phyloP scores from a whole-genome alignment of 495 filamentous ascomycete species.

The Xylaria venustula region DNA sequence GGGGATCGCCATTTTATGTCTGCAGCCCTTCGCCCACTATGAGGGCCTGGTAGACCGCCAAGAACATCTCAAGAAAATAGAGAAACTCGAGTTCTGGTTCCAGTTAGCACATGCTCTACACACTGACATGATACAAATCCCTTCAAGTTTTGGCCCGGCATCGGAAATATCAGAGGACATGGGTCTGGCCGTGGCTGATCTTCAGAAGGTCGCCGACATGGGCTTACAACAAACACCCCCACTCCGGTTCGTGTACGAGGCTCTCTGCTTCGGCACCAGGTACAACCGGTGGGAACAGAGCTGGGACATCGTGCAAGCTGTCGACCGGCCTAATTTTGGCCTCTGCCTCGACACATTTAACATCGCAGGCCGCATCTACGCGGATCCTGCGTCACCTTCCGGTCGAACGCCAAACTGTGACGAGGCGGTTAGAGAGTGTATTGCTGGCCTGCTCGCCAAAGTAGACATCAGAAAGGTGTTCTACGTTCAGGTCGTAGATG shows the following conservation, averaged over 20 bases:
- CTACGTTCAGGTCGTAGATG: conserved; percentile 79
- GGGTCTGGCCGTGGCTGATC: conserved; percentile 60
- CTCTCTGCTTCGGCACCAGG: conserved; percentile 71
- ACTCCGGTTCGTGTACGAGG: conserved; percentile 75
- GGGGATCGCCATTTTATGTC: conserved; percentile 61
- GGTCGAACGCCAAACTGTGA: conserved; percentile 61
- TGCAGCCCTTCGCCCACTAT: conserved; percentile 80
- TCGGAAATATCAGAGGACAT: conserved; percentile 57
- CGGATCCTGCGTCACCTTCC: conserved; percentile 57
- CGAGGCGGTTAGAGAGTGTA: conserved; percentile 52
- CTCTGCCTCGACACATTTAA: conserved; percentile 82
- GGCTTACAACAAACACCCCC: conserved; percentile 51
- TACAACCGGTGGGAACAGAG: conserved; percentile 69
- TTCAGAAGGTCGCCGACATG: conserved; percentile 64
- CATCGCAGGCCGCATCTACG: conserved; percentile 72
- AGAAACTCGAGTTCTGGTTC: conserved; percentile 70
- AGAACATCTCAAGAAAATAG: conserved; percentile 56
- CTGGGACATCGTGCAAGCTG: conserved; percentile 65
- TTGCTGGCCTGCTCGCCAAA: conserved; percentile 53
- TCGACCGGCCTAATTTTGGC: conserved; percentile 72
- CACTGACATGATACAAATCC: conserved; percentile 73
- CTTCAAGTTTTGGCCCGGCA: conserved; percentile 65
- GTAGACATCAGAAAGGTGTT: conserved; percentile 71
- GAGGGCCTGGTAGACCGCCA: conserved; percentile 68
- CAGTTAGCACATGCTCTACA: conserved; percentile 58